Base-by-base conservation (phyloP, 306 rosid species). In the Dryas drummondii region DNA sequence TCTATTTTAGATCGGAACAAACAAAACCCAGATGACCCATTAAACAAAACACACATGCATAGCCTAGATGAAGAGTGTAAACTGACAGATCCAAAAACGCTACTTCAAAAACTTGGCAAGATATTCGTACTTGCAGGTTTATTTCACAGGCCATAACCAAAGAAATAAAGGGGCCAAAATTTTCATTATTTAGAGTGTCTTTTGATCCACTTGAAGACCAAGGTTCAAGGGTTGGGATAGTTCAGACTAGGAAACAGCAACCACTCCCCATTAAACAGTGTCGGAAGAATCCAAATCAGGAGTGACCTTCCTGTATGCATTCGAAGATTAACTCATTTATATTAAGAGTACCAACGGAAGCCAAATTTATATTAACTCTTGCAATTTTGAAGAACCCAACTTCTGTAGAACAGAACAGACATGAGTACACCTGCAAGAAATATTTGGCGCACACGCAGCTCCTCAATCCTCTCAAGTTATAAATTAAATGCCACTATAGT, bases 401-500 rank as follows among this genome's bases (percentile, higher is more conserved):
- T 86, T 92, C 82, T 80, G 89, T 52, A 79, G 79, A 87, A 85
- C 91, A 79, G 79, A 87, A 85, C 91, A 90, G 69, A 84, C 73
- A 68, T 12, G 58, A 82, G 83, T 82, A 89, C 93, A 89, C 93
- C 96, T 83, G 87, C 84, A 84, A 32, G 82, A 87, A 87, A 88
- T 68, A 82, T 76, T 84, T 80, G 88, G 78, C 32, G 92, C 42
- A 26, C 41, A 8, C 10, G 1, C 73, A 64, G 88, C 86, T 68
- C 76, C 69, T 84, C 89, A 81, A 73, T 64, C 88, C 82, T 66
- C 61, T 63, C 60, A 82, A 76, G 84, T 76, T 81, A 59, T 80
- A 89, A 83, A 68, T 67, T 32, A 53, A 56, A 78, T 52, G 83
- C 87, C 86, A 70, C 70, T 79, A 76, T 77, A 76, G 82, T 81